Conservation (phyloP, 805 yeast species). For the Yamadazyma tumulicola region DNA sequence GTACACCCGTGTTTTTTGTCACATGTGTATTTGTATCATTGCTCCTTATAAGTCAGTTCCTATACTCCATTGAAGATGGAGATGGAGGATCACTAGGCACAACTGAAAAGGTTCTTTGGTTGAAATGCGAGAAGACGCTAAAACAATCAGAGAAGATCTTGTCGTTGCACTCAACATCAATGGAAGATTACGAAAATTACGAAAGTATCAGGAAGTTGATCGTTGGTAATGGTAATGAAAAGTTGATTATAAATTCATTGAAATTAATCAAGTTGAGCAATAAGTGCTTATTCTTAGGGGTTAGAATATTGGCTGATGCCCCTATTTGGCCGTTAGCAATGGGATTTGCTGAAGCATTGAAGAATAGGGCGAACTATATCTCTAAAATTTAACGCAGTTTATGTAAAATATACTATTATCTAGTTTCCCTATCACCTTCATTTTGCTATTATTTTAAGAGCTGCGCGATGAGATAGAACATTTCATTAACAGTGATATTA, state of each 20-base stretch:
- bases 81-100: slow-evolving; percentile 18
- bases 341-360: slow-evolving; percentile 75
- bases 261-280: slow-evolving; percentile 44
- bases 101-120: slow-evolving; percentile 57
- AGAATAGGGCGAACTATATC: slow-evolving; percentile 43
- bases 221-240: slow-evolving; percentile 24
- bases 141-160: slow-evolving; percentile 58
- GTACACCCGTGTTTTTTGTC: slow-evolving; percentile 74
- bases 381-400: slow-evolving; percentile 8
- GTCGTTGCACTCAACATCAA: slow-evolving; percentile 16
- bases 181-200: slow-evolving; percentile 21
- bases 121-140: slow-evolving; percentile 57
- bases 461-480: too few species aligned
- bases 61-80: slow-evolving; percentile 48
- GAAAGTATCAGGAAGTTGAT: slow-evolving; percentile 49
- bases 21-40: slow-evolving; percentile 66
- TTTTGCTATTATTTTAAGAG: too few species aligned
- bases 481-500: too few species aligned
- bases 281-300: slow-evolving; percentile 64
- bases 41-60: slow-evolving; percentile 59
- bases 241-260: slow-evolving; percentile 13
- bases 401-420: too few species aligned
- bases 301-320: slow-evolving; percentile 75
- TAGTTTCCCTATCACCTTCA: too few species aligned
- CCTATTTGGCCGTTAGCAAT: slow-evolving; percentile 85